phyloP scores from a whole-genome alignment of 1,284 basidiomycete species.

The Rhodotorula sp. region DNA sequence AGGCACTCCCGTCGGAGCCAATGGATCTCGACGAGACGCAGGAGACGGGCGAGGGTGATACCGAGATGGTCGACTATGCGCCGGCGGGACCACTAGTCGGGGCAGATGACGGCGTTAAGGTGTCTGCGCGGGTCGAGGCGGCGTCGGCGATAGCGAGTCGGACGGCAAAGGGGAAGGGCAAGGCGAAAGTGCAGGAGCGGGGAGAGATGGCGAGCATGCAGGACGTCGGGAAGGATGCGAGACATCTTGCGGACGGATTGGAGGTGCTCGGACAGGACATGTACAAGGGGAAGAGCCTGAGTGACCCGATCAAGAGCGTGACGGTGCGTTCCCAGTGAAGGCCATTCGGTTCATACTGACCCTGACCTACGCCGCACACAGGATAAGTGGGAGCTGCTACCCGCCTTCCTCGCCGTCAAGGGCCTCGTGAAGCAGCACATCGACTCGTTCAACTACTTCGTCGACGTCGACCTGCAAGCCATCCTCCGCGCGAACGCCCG shows the following conservation, averaged over 20 bases:
- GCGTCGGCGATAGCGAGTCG: not conserved
- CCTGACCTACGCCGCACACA: slow-evolving; percentile 46
- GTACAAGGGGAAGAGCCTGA: slow-evolving; percentile 49
- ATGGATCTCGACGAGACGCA: slow-evolving; percentile 38
- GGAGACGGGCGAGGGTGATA: slow-evolving; percentile 28
- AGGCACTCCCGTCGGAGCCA: slow-evolving; percentile 34
- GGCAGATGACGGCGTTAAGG: not conserved
- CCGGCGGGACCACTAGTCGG: not conserved
- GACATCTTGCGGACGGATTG: slow-evolving; percentile 25
- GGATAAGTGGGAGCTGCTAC: slow-evolving; percentile 97
- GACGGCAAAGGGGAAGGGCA: slow-evolving; percentile 26
- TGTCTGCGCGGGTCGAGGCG: not conserved
- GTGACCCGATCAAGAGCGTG: slow-evolving; percentile 56
- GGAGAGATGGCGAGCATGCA: slow-evolving; percentile 27
- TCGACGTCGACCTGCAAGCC: slow-evolving; percentile 94
- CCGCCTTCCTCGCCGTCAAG: slow-evolving; percentile 92
- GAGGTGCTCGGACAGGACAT: slow-evolving; percentile 48
- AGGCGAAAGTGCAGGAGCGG: slow-evolving; percentile 20
- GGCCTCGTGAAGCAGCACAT: slow-evolving; percentile 99
- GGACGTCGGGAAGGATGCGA: slow-evolving; percentile 31
- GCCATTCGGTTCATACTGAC: not conserved
- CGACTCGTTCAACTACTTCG: slow-evolving; percentile 99
- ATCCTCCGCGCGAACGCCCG: slow-evolving; percentile 92
- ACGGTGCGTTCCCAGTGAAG: slow-evolving; percentile 49
- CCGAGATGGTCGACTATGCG: slow-evolving; percentile 23